Evolutionary conservation across 257 asterid genomes (phyloP).

Genomic region (Solanum dulcamara): DNA sequence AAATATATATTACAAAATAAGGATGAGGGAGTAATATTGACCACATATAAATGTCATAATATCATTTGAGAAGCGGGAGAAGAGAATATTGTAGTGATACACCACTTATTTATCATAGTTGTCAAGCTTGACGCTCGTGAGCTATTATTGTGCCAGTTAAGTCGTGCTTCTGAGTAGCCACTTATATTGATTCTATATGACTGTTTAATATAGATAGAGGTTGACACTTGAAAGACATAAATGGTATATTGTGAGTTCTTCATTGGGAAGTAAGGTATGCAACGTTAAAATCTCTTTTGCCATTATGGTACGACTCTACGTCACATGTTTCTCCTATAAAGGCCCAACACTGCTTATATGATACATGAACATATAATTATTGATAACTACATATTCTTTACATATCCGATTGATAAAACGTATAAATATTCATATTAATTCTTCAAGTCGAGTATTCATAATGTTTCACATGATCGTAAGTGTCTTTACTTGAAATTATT

Average conservation of each 20-base stretch:
- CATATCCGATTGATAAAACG: neutral
- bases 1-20: too few relatives aligned
- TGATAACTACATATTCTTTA: neutral
- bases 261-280: neutral
- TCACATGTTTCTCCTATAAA: neutral
- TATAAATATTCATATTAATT: too few relatives aligned
- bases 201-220: neutral
- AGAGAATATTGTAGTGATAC: too few relatives aligned
- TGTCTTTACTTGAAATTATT: neutral
- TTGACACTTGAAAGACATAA: neutral
- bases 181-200: too few relatives aligned
- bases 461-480: neutral
- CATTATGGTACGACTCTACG: neutral
- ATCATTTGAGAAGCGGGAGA: too few relatives aligned
- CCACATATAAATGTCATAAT: too few relatives aligned
- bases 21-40: too few relatives aligned
- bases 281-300: neutral
- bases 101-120: neutral
- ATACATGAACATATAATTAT: neutral
- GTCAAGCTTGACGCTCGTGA: neutral
- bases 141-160: neutral
- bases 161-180: too few relatives aligned
- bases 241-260: neutral
- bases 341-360: neutral
- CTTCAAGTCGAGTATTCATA: neutral